Percentiles rank a stretch among this genome's conserved stretches.
These are phyloP conservation scores for Helianthus tuberosus DNA, from an alignment of 129 eudicot genomes.

Conservation along the genomic window DNA sequence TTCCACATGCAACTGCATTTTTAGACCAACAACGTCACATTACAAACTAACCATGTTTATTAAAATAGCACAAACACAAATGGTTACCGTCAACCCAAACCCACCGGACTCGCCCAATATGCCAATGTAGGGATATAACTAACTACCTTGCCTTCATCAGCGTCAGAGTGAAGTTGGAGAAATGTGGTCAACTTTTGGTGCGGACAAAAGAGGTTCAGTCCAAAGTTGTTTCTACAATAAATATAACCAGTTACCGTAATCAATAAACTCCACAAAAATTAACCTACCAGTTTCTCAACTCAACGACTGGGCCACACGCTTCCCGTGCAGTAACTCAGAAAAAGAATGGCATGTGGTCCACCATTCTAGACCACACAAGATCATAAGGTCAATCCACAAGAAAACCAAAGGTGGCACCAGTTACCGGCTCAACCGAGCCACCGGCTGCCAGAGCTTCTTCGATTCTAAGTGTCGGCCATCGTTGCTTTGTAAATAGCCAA, in stretches of 20 bases:
- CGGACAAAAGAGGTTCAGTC: too few species aligned
- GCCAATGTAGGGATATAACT: background rate
- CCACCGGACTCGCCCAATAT: background rate
- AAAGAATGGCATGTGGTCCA: background rate
- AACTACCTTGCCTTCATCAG: slow-evolving; percentile 61
- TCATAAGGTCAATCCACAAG: background rate
- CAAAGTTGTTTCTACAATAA: background rate
- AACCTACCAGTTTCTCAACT: background rate
- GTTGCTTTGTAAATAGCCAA: slow-evolving; percentile 67
- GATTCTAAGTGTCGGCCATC: slow-evolving; percentile 66
- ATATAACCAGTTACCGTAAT: slow-evolving; percentile 1
- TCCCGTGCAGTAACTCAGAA: background rate
- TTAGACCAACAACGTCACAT: slow-evolving; percentile 22
- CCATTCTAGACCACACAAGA: background rate
- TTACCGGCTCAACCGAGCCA: background rate
- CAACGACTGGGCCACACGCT: background rate
- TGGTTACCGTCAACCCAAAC: background rate
- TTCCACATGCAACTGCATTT: slow-evolving; percentile 82
- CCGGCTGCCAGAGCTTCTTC: slow-evolving; percentile 54
- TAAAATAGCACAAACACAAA: background rate
- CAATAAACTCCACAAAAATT: slow-evolving; percentile 24
- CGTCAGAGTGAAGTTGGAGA: slow-evolving; percentile 98
- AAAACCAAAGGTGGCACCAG: background rate
- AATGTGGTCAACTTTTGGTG: slow-evolving; percentile 25
- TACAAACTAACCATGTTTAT: background rate